phyloP scores from a whole-genome alignment of 352 stramenopile species.

The Pythium aristosporum region DNA sequence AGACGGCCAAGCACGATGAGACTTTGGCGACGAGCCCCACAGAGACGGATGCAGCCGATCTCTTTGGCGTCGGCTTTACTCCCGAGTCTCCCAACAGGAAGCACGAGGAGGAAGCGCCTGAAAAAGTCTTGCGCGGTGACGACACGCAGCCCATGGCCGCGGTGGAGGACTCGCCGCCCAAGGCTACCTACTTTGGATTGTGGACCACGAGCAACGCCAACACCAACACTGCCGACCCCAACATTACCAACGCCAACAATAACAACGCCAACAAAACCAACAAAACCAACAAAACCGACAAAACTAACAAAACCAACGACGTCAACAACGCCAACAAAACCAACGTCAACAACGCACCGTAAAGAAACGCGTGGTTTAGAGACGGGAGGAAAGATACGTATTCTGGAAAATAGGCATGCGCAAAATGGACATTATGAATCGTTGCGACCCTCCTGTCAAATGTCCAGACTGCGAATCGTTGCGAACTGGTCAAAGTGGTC shows the following conservation, averaged over 20 bases:
- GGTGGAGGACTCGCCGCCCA: not conserved
- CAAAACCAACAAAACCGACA: not conserved
- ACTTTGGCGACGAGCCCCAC: constrained; percentile 1
- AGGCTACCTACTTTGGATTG: not conserved
- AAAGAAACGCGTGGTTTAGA: not conserved
- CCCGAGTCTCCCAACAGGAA: too few relatives aligned
- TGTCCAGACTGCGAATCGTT: too few relatives aligned
- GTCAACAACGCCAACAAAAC: not conserved
- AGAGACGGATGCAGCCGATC: not conserved
- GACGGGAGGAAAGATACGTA: too few relatives aligned
- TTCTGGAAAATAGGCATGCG: too few relatives aligned
- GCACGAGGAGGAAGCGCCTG: not conserved
- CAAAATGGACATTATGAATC: too few relatives aligned
- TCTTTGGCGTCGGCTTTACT: not conserved
- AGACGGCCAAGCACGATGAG: not conserved
- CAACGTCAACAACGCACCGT: not conserved
- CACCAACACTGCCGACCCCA: not conserved
- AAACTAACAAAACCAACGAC: not conserved
- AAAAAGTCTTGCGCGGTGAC: not conserved
- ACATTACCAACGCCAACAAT: not conserved
- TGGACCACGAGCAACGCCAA: not conserved
- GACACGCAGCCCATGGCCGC: not conserved
- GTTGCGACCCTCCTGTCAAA: too few relatives aligned
- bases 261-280: not conserved
- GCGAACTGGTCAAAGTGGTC: too few relatives aligned